These are phyloP conservation scores for Monosporascus ibericus DNA, from an alignment of 2,329 filamentous ascomycete genomes.

Conservation along the genomic window DNA sequence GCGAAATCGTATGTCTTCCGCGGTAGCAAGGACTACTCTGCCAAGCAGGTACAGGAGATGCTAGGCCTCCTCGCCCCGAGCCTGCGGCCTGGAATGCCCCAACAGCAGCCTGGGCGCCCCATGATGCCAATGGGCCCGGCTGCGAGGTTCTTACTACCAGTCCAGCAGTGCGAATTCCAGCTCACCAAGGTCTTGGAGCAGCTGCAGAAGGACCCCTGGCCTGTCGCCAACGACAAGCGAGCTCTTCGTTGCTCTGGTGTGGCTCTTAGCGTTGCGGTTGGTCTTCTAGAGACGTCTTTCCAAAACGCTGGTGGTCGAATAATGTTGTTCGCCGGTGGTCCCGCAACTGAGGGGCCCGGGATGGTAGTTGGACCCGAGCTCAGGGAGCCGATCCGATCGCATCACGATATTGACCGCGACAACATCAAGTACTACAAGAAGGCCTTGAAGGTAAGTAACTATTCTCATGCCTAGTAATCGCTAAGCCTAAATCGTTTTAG, in stretches of 20 bases:
- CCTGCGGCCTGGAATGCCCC: slow-evolving; percentile 67
- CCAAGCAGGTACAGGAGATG: slow-evolving; percentile 99
- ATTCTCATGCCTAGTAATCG: background rate
- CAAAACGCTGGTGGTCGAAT: slow-evolving; percentile 91
- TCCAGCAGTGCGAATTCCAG: slow-evolving; percentile 94
- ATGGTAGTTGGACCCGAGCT: slow-evolving; percentile 95
- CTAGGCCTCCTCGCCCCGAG: slow-evolving; percentile 72
- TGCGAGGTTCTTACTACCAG: slow-evolving; percentile 84
- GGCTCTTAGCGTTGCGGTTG: slow-evolving; percentile 90
- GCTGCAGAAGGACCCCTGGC: slow-evolving; percentile 95
- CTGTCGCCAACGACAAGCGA: slow-evolving; percentile 87
- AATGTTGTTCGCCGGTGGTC: slow-evolving; percentile 94
- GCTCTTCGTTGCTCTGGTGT: slow-evolving; percentile 90
- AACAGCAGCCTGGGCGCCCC: slow-evolving; percentile 67
- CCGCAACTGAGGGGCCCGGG: slow-evolving; percentile 91
- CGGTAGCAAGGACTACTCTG: slow-evolving; percentile 95
- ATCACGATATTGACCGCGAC: slow-evolving; percentile 97
- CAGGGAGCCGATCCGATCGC: slow-evolving; percentile 92
- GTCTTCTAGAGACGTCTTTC: slow-evolving; percentile 88
- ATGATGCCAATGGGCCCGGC: slow-evolving; percentile 72
- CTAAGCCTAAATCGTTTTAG: slow-evolving; percentile 36
- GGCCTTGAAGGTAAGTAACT: slow-evolving; percentile 69
- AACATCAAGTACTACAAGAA: slow-evolving; percentile 99
- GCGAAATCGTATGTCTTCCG: slow-evolving; percentile 98
- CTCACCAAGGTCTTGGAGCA: slow-evolving; percentile 94